phyloP scores from a whole-genome alignment of 2,329 filamentous ascomycete genomes.

The Exophiala oligosperma region DNA sequence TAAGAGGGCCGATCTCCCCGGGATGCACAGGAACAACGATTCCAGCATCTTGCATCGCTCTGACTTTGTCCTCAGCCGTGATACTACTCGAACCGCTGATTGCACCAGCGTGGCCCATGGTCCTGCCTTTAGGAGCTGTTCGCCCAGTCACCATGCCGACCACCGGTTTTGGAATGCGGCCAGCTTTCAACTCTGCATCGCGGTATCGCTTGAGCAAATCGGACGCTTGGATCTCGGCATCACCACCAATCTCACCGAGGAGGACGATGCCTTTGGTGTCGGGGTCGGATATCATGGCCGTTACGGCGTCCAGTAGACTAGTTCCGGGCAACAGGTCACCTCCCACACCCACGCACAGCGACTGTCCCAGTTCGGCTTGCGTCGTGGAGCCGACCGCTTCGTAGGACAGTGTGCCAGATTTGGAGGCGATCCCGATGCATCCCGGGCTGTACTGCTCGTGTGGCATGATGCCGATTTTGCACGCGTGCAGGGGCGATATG shows the following conservation, averaged over 20 bases:
- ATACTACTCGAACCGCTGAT: not conserved
- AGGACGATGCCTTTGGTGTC: not conserved
- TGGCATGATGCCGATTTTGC: conserved; percentile 3
- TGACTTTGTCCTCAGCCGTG: conserved; percentile 29
- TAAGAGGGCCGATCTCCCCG: not conserved
- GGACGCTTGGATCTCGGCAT: not conserved
- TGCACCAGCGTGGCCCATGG: conserved; percentile 27
- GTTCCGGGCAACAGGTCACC: conserved; percentile 2
- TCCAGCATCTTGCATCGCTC: conserved; percentile 34
- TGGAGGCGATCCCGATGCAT: not conserved
- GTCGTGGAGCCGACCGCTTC: conserved; percentile 1
- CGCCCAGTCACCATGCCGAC: conserved; percentile 26
- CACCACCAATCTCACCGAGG: not conserved
- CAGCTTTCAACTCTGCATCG: not conserved
- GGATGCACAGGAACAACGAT: not conserved
- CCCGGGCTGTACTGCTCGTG: not conserved
- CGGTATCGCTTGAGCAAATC: not conserved
- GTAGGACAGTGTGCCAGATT: not conserved
- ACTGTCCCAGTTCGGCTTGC: not conserved
- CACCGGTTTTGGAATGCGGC: conserved; percentile 3
- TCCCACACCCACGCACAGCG: not conserved
- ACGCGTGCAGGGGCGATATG: not conserved
- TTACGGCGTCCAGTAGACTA: not conserved
- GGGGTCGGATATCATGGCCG: not conserved
- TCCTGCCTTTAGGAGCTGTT: conserved; percentile 20